A percentile compares a stretch with the other conserved stretches of the same genome.
These are phyloP conservation scores for Alternaria arbusti DNA, from an alignment of 2,329 filamentous ascomycete species.

Conservation along the genomic window DNA sequence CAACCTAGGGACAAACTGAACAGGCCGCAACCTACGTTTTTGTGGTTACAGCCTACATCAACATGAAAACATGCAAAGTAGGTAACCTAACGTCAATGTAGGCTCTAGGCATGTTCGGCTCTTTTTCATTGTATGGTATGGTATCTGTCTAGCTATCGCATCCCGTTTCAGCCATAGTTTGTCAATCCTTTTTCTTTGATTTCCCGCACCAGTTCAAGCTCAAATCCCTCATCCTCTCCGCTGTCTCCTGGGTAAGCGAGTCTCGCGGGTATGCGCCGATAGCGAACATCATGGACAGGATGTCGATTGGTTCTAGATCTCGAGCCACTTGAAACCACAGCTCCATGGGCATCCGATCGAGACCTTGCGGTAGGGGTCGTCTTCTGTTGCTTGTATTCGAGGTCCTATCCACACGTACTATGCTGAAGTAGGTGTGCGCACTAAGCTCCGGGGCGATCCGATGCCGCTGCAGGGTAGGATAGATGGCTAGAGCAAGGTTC, in stretches of 20 bases:
- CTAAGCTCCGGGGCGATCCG: conserved; percentile 41
- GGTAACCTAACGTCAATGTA: not conserved
- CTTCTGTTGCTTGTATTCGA: not conserved
- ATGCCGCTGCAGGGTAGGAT: conserved; percentile 51
- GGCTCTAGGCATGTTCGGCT: not conserved
- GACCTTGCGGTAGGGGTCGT: not conserved
- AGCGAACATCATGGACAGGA: conserved; percentile 48
- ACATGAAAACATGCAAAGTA: not conserved
- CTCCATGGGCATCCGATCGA: conserved; percentile 47
- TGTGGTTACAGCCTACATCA: not conserved
- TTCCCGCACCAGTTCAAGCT: no score
- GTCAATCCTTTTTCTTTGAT: no score
- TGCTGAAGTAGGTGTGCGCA: conserved; percentile 29
- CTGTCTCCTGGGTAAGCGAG: no score
- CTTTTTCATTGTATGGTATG: not conserved
- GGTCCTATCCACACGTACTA: conserved; percentile 17
- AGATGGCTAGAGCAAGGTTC: conserved; percentile 55
- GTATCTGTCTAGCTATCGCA: not conserved
- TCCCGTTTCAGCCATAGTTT: not conserved
- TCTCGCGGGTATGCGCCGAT: conserved; percentile 26
- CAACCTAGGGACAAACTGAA: not conserved
- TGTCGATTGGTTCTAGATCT: conserved; percentile 46
- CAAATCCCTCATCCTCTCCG: no score
- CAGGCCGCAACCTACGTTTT: not conserved
- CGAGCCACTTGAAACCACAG: conserved; percentile 50